These are phyloP conservation scores for Ephemerocybe angulata DNA, from an alignment of 768 basidiomycete species.

Conservation along the genomic window DNA sequence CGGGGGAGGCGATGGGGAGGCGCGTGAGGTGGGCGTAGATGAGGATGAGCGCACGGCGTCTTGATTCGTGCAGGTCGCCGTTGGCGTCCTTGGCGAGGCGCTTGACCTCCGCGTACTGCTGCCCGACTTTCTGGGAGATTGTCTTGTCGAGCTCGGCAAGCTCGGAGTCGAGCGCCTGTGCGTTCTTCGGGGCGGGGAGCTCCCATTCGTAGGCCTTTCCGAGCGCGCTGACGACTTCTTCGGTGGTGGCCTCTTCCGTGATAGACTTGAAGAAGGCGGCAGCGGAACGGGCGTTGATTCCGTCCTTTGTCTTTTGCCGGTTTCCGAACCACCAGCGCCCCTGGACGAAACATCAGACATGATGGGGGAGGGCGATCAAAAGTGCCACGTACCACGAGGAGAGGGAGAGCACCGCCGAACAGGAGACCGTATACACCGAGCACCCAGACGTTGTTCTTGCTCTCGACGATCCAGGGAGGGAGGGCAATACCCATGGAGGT, in stretches of 20 bases:
- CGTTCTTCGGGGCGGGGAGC: conserved; percentile 26
- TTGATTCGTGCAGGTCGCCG: conserved; percentile 34
- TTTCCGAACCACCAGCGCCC: conserved; percentile 99
- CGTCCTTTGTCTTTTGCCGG: conserved; percentile 86
- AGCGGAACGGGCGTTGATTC: conserved; percentile 76
- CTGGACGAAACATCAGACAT: too few relatives aligned
- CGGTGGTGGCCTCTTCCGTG: conserved; percentile 73
- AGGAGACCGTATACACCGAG: conserved; percentile 81
- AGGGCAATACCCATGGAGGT: conserved; percentile 93
- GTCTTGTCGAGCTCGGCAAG: conserved; percentile 49
- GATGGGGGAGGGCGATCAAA: too few relatives aligned
- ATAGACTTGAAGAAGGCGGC: conserved; percentile 83
- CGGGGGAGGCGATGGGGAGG: conserved; percentile 46
- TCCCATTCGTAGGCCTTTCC: conserved; percentile 66
- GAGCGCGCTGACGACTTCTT: conserved; percentile 71
- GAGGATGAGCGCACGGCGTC: conserved; percentile 61
- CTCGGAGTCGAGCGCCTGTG: conserved; percentile 27
- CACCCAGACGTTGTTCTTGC: conserved; percentile 89
- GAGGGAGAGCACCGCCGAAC: conserved; percentile 56
- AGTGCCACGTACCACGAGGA: conserved; percentile 45
- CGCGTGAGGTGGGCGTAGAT: conserved; percentile 86
- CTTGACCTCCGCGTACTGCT: conserved; percentile 52
- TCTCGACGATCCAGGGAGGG: conserved; percentile 89
- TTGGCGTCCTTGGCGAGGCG: conserved; percentile 36
- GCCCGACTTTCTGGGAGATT: conserved; percentile 45